Percentiles rank a stretch among this genome's conserved stretches.
Conservation (phyloP, 2,329 filamentous ascomycete genomes). For the Coniochaeta sp. region DNA sequence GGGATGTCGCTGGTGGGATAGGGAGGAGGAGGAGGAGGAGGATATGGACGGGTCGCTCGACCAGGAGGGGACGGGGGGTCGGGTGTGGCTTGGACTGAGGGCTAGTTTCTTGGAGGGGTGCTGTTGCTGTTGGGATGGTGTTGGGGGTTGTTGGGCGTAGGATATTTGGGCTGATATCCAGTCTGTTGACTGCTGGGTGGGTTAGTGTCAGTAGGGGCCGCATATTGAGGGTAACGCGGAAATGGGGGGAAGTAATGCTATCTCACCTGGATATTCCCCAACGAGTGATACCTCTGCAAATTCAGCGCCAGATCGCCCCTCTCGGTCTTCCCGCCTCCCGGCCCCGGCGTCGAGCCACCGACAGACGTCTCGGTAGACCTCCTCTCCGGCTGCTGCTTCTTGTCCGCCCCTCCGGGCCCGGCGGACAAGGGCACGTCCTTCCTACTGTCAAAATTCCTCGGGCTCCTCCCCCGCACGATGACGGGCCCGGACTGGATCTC, state of each 20-base stretch:
- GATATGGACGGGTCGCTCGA: slow-evolving; percentile 11
- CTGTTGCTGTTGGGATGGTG: slow-evolving; percentile 27
- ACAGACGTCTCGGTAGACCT: slow-evolving; percentile 25
- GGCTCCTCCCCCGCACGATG: slow-evolving; percentile 87
- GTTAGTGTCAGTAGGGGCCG: slow-evolving; percentile 5
- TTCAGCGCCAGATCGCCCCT: slow-evolving; percentile 15
- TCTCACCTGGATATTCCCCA: slow-evolving; percentile 27
- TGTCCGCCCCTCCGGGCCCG: too few relatives aligned
- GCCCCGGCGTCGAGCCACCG: background rate
- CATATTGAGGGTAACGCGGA: background rate
- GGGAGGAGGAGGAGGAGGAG: too few relatives aligned
- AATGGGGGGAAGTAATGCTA: background rate
- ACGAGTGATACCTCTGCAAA: slow-evolving; percentile 23
- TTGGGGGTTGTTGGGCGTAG: slow-evolving; percentile 15
- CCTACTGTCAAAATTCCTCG: slow-evolving; percentile 85
- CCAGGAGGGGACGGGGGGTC: slow-evolving; percentile 49
- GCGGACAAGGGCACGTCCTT: slow-evolving; percentile 76
- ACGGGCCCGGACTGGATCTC: slow-evolving; percentile 90
- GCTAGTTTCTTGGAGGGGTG: slow-evolving; percentile 46
- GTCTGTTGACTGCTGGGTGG: slow-evolving; percentile 29
- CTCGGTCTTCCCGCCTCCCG: slow-evolving; percentile 1
- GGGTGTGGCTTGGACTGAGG: slow-evolving; percentile 40
- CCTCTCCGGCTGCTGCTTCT: slow-evolving; percentile 33
- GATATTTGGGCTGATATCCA: slow-evolving; percentile 33
- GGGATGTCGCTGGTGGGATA: slow-evolving; percentile 10